A percentile compares a stretch with the other conserved stretches of the same genome.
Evolutionary conservation across 1,284 basidiomycete species (phyloP).

Genomic region (Marasmius oreades): DNA sequence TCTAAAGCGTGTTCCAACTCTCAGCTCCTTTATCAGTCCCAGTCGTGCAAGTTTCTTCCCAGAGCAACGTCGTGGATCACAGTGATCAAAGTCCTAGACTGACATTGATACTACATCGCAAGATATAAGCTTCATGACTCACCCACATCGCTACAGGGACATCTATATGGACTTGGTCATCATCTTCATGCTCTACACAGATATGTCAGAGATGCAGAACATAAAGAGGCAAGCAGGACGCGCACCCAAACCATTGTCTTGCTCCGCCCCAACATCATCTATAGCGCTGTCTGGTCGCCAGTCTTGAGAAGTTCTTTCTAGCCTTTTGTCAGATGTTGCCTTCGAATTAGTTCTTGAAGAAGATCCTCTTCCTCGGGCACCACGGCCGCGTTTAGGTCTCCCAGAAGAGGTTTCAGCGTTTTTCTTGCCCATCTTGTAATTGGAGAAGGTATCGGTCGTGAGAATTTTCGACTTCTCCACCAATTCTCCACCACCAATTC

Average conservation of each 20-base stretch:
- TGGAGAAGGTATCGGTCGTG: neutral
- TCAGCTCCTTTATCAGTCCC: conserved; percentile 81
- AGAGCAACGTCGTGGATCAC: conserved; percentile 92
- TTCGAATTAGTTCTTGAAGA: conserved; percentile 21
- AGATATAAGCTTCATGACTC: too few species aligned
- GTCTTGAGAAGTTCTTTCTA: conserved; percentile 19
- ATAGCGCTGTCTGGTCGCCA: conserved; percentile 50
- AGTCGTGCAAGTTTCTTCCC: conserved; percentile 91
- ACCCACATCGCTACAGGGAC: conserved; percentile 90
- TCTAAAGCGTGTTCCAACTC: conserved; percentile 79
- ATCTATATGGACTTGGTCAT: conserved; percentile 42
- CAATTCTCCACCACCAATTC: neutral
- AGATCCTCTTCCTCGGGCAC: conserved; percentile 26
- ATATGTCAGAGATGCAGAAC: conserved; percentile 3
- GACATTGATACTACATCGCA: too few species aligned
- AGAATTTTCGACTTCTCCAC: neutral
- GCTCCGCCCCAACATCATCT: conserved; percentile 34
- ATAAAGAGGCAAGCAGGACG: neutral
- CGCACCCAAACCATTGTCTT: conserved; percentile 23
- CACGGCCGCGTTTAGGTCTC: conserved; percentile 23
- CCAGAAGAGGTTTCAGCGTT: conserved; percentile 23
- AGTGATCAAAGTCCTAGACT: conserved; percentile 90
- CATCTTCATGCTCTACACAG: conserved; percentile 23
- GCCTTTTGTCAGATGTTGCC: conserved; percentile 21
- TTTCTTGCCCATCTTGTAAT: conserved; percentile 38